Evolutionary conservation across 2,329 filamentous ascomycete species (phyloP).

Genomic region (Fusarium sambucinum): DNA sequence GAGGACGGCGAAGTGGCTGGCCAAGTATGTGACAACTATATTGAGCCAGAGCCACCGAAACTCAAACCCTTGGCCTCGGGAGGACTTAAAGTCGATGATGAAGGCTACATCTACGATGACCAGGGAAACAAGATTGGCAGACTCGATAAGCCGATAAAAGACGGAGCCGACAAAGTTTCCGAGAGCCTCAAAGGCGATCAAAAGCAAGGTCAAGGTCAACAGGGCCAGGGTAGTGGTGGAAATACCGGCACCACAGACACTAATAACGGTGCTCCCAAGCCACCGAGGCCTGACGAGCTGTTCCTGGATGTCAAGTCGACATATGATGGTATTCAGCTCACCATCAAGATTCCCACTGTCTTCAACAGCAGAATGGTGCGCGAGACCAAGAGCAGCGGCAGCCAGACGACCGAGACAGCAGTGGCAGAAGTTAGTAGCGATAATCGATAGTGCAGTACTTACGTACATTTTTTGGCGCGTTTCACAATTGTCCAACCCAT

Average conservation of each 20-base stretch:
- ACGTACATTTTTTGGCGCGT: conserved; percentile 27
- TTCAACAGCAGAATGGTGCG: conserved; percentile 55
- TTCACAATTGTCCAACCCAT: conserved; percentile 32
- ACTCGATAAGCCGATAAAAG: conserved; percentile 60
- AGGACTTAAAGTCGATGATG: conserved; percentile 67
- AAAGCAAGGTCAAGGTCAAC: background rate
- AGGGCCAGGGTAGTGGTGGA: conserved; percentile 9
- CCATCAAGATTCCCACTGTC: conserved; percentile 68
- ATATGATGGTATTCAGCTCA: conserved; percentile 68
- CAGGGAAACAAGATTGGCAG: conserved; percentile 71
- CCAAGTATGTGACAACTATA: conserved; percentile 72
- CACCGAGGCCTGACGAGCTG: conserved; percentile 61
- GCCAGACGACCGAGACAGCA: conserved; percentile 18
- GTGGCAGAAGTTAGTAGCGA: conserved; percentile 3
- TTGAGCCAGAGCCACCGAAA: conserved; percentile 62
- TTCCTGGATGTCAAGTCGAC: conserved; percentile 70
- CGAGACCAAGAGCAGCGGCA: conserved; percentile 27
- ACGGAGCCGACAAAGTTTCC: conserved; percentile 18
- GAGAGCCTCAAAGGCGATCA: background rate
- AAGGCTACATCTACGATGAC: conserved; percentile 69
- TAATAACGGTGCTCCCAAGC: conserved; percentile 43
- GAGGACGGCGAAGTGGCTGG: conserved; percentile 83
- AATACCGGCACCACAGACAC: conserved; percentile 2
- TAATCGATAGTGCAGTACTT: conserved; percentile 31
- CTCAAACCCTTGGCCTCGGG: conserved; percentile 62